Evolutionary conservation across 2,329 filamentous ascomycete genomes (phyloP).

Genomic region (Cyphellophora attinorum): DNA sequence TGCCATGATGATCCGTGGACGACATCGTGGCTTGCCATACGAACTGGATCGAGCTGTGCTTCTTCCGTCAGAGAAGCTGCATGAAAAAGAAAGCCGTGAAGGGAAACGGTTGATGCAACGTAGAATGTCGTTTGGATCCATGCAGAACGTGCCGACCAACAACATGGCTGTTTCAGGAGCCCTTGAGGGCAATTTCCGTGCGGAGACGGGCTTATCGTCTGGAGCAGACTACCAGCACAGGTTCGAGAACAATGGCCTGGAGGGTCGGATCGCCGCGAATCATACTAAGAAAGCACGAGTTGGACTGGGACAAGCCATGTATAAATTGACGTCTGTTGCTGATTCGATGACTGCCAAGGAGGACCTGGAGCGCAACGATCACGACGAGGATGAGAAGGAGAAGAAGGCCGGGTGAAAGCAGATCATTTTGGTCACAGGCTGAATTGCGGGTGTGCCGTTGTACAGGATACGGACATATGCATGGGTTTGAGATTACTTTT

Average conservation of each 20-base stretch:
- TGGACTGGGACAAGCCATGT: not conserved
- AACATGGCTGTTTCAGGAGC: constrained; percentile 9
- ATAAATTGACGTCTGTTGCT: not conserved
- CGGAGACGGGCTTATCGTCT: constrained; percentile 13
- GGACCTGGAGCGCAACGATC: not conserved
- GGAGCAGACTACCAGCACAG: constrained; percentile 1
- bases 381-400: not conserved
- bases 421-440: too few species aligned
- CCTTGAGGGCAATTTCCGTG: constrained; percentile 11
- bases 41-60: constrained; percentile 62
- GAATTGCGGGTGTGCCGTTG: too few species aligned
- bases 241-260: not conserved
- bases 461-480: too few species aligned
- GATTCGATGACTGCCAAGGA: too few species aligned
- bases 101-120: constrained; percentile 14
- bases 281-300: not conserved
- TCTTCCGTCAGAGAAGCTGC: constrained; percentile 41
- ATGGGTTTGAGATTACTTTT: too few species aligned
- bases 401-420: too few species aligned
- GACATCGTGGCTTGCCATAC: constrained; percentile 57
- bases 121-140: constrained; percentile 12
- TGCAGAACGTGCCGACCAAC: constrained; percentile 9
- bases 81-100: constrained; percentile 19
- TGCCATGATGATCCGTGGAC: constrained; percentile 56
- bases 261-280: not conserved